These are phyloP conservation scores for Fagopyrum tataricum DNA, from an alignment of 148 eudicot species.

Conservation along the genomic window DNA sequence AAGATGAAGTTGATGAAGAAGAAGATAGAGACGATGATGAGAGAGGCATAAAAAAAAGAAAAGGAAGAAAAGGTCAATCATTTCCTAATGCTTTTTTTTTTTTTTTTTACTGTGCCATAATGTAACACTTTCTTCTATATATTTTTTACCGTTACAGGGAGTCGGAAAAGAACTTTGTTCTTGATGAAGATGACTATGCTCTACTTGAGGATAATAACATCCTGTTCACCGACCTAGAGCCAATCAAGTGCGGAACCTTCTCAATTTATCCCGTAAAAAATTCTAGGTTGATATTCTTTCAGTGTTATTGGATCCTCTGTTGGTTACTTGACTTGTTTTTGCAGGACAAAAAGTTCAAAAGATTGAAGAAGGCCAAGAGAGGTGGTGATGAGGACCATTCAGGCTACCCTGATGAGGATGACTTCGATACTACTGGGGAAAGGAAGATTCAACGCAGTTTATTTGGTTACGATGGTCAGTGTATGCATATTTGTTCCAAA, in stretches of 20 bases:
- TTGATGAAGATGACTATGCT: conserved; percentile 88
- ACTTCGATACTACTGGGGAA: conserved; percentile 48
- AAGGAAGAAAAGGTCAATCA: conserved; percentile 62
- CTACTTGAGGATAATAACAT: conserved; percentile 75
- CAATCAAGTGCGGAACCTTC: conserved; percentile 20
- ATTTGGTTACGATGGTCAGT: conserved; percentile 72
- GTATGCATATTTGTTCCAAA: background rate
- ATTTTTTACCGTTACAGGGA: conserved; percentile 36
- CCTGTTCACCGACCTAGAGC: conserved; percentile 51
- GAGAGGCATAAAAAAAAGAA: conserved; percentile 77
- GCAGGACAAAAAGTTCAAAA: conserved; percentile 77
- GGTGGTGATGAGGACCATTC: conserved; percentile 50
- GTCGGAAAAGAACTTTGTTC: conserved; percentile 45
- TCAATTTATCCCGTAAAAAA: background rate
- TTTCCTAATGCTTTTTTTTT: background rate
- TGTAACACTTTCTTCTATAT: conserved; percentile 8
- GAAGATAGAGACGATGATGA: conserved; percentile 50
- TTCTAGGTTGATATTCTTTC: background rate
- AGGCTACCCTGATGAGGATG: conserved; percentile 73
- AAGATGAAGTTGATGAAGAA: conserved; percentile 54
- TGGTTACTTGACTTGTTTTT: conserved; percentile 13
- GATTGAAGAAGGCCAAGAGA: conserved; percentile 77
- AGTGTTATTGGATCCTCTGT: background rate
- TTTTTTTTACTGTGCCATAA: background rate
- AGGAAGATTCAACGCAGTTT: conserved; percentile 59